Evolutionary conservation across 192 early-diverging fungal species (phyloP).

Genomic region (Podila horticola): DNA sequence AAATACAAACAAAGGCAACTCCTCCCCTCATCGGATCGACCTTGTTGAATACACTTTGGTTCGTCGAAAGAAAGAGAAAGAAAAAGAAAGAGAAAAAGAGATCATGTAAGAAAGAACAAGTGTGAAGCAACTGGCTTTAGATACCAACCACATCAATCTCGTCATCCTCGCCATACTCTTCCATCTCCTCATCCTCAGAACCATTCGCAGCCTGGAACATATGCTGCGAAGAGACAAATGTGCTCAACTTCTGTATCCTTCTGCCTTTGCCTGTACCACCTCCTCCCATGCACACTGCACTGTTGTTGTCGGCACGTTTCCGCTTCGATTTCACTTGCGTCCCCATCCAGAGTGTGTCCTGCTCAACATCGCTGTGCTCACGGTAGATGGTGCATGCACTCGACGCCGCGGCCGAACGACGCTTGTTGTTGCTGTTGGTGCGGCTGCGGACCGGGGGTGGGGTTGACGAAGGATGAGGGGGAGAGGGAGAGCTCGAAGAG

Average conservation of each 20-base stretch:
- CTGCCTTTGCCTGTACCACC: constrained; percentile 28
- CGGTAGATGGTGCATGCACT: neutral
- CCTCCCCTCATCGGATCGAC: constrained; percentile 13
- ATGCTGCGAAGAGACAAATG: neutral
- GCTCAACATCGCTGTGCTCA: neutral
- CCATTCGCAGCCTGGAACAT: neutral
- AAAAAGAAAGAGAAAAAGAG: neutral
- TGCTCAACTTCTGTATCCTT: constrained; percentile 29
- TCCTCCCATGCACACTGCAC: constrained; percentile 37
- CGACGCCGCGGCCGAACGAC: neutral
- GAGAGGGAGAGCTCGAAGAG: constrained; percentile 28
- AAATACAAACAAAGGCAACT: constrained; percentile 6
- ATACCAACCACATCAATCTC: constrained; percentile 29
- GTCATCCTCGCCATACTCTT: constrained; percentile 10
- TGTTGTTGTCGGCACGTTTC: constrained; percentile 36
- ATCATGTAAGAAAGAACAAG: neutral
- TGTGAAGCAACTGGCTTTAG: neutral
- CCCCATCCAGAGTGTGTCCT: constrained; percentile 1
- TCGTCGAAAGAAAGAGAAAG: neutral
- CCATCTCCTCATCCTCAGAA: neutral
- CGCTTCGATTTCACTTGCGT: constrained; percentile 29
- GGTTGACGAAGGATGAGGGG: constrained; percentile 29
- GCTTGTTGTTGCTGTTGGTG: constrained; percentile 17
- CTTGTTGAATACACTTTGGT: constrained; percentile 12
- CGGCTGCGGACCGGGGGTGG: constrained; percentile 1